These are phyloP conservation scores for Hymenoscyphus albidus DNA, from an alignment of 2,329 filamentous ascomycete genomes.

Conservation along the genomic window DNA sequence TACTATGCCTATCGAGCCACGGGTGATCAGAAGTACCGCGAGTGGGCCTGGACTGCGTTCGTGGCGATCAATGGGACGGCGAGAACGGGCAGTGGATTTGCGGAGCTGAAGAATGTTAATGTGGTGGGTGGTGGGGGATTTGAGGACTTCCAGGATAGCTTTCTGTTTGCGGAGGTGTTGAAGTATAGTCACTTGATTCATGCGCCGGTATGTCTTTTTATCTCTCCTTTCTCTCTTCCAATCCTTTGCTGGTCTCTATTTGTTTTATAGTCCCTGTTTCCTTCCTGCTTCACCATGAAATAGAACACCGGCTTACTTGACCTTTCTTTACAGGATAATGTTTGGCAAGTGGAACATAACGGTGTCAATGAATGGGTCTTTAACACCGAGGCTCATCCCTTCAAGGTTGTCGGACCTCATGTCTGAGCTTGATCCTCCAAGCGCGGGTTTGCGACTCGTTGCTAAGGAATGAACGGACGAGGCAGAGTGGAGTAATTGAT, in stretches of 20 bases:
- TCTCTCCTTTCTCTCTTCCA: not conserved
- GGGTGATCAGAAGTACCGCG: constrained; percentile 69
- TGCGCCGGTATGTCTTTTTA: constrained; percentile 27
- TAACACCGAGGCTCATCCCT: constrained; percentile 63
- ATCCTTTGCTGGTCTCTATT: not conserved
- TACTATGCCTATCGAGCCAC: constrained; percentile 87
- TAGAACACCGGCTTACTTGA: not conserved
- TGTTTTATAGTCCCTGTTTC: too few relatives aligned
- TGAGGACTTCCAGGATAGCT: constrained; percentile 75
- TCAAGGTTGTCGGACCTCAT: constrained; percentile 40
- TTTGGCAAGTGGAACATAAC: constrained; percentile 52
- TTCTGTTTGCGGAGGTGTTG: constrained; percentile 82
- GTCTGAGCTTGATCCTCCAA: constrained; percentile 16
- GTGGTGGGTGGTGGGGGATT: constrained; percentile 55
- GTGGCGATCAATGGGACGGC: constrained; percentile 61
- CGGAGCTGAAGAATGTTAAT: constrained; percentile 64
- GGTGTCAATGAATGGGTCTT: constrained; percentile 54
- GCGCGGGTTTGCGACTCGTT: too few relatives aligned
- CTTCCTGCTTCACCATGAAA: too few relatives aligned
- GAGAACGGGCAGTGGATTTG: constrained; percentile 62
- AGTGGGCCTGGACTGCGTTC: constrained; percentile 82
- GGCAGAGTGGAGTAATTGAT: too few relatives aligned
- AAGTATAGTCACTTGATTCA: constrained; percentile 76
- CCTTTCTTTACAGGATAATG: constrained; percentile 29
- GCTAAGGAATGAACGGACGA: not conserved